These are phyloP conservation scores for Ceratocystis diversiconidia DNA, from an alignment of 2,329 filamentous ascomycete species.

Conservation along the genomic window DNA sequence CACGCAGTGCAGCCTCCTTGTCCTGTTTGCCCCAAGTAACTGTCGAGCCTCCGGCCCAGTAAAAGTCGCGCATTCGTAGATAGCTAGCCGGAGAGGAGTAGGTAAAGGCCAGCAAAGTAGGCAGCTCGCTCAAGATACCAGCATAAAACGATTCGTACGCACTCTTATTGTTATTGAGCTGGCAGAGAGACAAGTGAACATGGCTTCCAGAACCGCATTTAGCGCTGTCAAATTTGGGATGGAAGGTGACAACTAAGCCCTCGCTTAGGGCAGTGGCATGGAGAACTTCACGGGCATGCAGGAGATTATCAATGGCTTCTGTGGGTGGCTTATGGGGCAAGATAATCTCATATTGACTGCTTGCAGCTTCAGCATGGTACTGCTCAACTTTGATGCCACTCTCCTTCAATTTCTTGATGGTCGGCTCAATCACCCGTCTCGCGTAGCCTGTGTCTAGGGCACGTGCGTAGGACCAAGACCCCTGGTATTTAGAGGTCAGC, in stretches of 20 bases:
- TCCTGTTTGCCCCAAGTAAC: constrained; percentile 73
- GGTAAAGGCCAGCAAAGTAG: constrained; percentile 53
- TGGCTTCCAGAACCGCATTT: constrained; percentile 53
- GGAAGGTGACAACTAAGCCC: constrained; percentile 53
- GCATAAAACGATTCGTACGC: constrained; percentile 47
- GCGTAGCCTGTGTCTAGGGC: constrained; percentile 23
- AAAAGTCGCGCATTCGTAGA: constrained; percentile 50
- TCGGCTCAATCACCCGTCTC: constrained; percentile 48
- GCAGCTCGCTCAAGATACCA: constrained; percentile 52
- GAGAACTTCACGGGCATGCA: constrained; percentile 58
- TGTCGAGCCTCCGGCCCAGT: constrained; percentile 67
- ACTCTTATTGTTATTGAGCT: background rate
- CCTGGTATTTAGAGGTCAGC: constrained; percentile 50
- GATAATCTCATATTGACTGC: constrained; percentile 66
- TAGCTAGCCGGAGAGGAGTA: constrained; percentile 55
- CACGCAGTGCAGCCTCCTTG: constrained; percentile 58
- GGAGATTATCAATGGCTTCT: constrained; percentile 54
- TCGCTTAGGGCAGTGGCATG: constrained; percentile 47
- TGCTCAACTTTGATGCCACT: constrained; percentile 55
- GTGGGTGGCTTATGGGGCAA: constrained; percentile 49
- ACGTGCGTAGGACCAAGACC: constrained; percentile 28
- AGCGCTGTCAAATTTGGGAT: constrained; percentile 51
- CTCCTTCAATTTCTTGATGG: constrained; percentile 43
- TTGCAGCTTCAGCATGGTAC: constrained; percentile 59
- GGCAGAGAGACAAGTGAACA: constrained; percentile 49